Percentiles rank a stretch among this genome's conserved stretches.
Conservation (phyloP, 495 filamentous ascomycete species). For the Daldinia concentrica region DNA sequence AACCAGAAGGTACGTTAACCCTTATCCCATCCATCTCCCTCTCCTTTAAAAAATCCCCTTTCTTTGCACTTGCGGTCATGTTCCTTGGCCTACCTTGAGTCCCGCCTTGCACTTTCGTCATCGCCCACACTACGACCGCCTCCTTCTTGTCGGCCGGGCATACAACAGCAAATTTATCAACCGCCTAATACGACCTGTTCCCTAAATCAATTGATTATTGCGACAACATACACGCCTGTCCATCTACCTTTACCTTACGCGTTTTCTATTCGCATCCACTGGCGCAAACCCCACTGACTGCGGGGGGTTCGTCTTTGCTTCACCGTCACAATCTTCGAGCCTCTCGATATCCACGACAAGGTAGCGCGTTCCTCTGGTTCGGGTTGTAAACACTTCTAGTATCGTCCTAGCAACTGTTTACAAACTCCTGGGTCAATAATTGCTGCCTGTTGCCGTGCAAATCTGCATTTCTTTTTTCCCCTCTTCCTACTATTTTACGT, state of each 20-base stretch:
- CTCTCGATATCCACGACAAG: conserved; percentile 20
- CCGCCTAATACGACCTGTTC: conserved; percentile 30
- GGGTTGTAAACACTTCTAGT: conserved; percentile 10
- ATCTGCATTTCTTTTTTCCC: conserved; percentile 15
- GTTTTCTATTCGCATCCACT: conserved; percentile 42
- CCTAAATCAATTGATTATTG: conserved; percentile 41
- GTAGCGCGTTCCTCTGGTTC: conserved; percentile 24
- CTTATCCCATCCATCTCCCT: conserved; percentile 2
- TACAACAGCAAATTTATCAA: conserved; percentile 41
- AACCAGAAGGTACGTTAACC: conserved; percentile 30
- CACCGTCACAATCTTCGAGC: conserved; percentile 33
- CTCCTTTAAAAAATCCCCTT: not conserved
- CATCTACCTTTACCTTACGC: conserved; percentile 35
- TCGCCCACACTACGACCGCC: conserved; percentile 40
- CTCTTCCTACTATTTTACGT: conserved; percentile 3
- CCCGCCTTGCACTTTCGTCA: conserved; percentile 44
- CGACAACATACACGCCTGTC: conserved; percentile 34
- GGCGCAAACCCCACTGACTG: conserved; percentile 51
- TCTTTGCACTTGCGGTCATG: conserved; percentile 32
- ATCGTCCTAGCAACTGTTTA: conserved; percentile 4
- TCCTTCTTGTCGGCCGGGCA: conserved; percentile 27
- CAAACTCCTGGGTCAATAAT: not conserved
- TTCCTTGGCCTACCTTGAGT: conserved; percentile 45
- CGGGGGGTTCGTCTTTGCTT: conserved; percentile 44
- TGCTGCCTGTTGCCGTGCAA: conserved; percentile 1